These are phyloP conservation scores for Lodderomyces elongisporus DNA, from an alignment of 1,139 yeast species.

Conservation along the genomic window DNA sequence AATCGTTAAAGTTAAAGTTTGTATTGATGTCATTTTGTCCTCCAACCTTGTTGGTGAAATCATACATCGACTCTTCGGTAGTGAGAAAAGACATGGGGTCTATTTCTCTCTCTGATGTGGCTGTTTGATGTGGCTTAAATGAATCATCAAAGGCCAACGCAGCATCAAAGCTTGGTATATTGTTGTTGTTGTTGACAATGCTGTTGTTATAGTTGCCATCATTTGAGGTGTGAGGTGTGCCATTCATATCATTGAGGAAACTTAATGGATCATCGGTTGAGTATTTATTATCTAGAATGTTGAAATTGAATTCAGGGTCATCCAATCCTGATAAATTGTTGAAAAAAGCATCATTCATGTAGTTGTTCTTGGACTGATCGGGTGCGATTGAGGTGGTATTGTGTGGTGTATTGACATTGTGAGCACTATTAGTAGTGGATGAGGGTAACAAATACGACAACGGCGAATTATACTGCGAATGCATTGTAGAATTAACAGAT, in stretches of 20 bases:
- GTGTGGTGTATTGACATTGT: too few species aligned
- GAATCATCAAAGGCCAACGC: slow-evolving; percentile 39
- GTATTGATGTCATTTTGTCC: slow-evolving; percentile 14
- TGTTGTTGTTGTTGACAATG: slow-evolving; percentile 13
- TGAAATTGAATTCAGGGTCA: slow-evolving; percentile 16
- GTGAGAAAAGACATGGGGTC: slow-evolving; percentile 39
- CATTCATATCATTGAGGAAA: slow-evolving; percentile 32
- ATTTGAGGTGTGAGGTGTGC: neutral
- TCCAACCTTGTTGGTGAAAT: slow-evolving; percentile 15
- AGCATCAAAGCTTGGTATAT: slow-evolving; percentile 53
- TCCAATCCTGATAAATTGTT: neutral
- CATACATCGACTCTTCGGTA: slow-evolving; percentile 67
- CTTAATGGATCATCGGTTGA: slow-evolving; percentile 35
- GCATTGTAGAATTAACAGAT: too few species aligned
- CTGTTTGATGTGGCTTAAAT: slow-evolving; percentile 11
- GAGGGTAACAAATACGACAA: slow-evolving; percentile 12
- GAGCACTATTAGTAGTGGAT: too few species aligned
- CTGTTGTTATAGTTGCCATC: neutral
- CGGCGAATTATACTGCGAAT: slow-evolving; percentile 15
- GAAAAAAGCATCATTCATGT: slow-evolving; percentile 27
- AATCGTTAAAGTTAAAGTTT: slow-evolving; percentile 35
- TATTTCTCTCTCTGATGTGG: slow-evolving; percentile 12
- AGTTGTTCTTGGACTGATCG: slow-evolving; percentile 12
- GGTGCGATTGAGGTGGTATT: neutral
- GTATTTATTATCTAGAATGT: slow-evolving; percentile 11